These are phyloP conservation scores for Podospora anserina DNA, from an alignment of 495 filamentous ascomycete species.

Conservation along the genomic window DNA sequence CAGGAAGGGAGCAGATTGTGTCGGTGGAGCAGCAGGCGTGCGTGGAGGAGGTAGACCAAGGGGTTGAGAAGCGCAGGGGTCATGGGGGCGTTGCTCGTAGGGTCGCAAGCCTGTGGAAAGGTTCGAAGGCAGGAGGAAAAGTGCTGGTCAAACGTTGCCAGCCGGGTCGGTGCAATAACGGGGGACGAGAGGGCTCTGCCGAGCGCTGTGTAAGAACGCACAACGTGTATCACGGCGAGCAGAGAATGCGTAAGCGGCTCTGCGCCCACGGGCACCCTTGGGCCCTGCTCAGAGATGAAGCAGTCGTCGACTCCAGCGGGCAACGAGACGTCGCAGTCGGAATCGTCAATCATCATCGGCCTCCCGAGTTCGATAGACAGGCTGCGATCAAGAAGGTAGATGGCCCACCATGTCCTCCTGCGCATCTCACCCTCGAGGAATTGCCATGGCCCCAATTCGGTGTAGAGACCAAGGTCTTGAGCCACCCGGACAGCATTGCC, in stretches of 20 bases:
- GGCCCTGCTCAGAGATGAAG: conserved; percentile 64
- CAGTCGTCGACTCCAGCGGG: conserved; percentile 81
- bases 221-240: conserved; percentile 77
- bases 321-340: conserved; percentile 79
- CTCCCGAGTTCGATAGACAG: conserved; percentile 79
- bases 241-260: conserved; percentile 58
- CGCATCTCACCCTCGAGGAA: conserved; percentile 85
- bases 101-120: conserved; percentile 71
- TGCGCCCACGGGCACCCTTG: conserved; percentile 49
- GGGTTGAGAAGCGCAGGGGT: conserved; percentile 71
- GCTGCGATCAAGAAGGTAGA: conserved; percentile 85
- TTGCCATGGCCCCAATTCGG: conserved; percentile 69
- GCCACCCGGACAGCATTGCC: conserved; percentile 79
- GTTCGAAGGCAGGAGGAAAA: conserved; percentile 69
- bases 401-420: conserved; percentile 88
- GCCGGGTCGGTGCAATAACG: conserved; percentile 62
- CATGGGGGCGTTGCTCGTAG: conserved; percentile 58
- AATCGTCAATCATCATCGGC: conserved; percentile 81
- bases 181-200: conserved; percentile 67
- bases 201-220: conserved; percentile 75
- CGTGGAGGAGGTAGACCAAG: conserved; percentile 74
- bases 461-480: conserved; percentile 84
- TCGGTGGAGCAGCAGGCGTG: conserved; percentile 80
- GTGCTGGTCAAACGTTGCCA: conserved; percentile 78
- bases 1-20: conserved; percentile 83